These are phyloP conservation scores for Phytophthora citrophthora DNA, from an alignment of 352 stramenopile genomes.

Conservation along the genomic window DNA sequence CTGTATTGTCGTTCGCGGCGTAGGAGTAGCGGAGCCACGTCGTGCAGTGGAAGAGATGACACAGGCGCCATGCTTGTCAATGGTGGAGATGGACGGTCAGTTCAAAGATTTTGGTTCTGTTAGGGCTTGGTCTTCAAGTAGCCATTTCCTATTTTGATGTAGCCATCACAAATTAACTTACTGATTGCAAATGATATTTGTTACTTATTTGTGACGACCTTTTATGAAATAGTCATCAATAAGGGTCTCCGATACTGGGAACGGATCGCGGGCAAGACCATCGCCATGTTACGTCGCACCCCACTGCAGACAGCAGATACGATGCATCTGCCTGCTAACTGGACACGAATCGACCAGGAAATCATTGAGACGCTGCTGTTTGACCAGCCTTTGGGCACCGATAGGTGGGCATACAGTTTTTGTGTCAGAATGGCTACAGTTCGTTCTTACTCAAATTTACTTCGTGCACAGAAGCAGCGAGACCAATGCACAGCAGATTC, in stretches of 20 bases:
- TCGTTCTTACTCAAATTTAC: background rate
- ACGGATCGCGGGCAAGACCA: background rate
- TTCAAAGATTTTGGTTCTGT: conserved; percentile 5
- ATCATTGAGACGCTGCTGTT: conserved; percentile 48
- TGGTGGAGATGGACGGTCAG: conserved; percentile 25
- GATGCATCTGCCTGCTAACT: conserved; percentile 28
- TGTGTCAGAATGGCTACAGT: background rate
- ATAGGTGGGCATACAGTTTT: background rate
- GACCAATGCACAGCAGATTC: conserved; percentile 7
- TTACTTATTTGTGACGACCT: conserved; percentile 1
- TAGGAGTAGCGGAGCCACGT: conserved; percentile 24
- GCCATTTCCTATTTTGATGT: conserved; percentile 3
- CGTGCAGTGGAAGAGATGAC: conserved; percentile 22
- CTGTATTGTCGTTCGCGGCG: conserved; percentile 26
- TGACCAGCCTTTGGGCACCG: conserved; percentile 15
- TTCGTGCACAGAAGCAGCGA: background rate
- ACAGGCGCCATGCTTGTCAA: conserved; percentile 20
- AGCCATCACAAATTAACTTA: conserved; percentile 1
- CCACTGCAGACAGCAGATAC: conserved; percentile 1
- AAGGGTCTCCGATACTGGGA: background rate
- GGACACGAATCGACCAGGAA: conserved; percentile 41
- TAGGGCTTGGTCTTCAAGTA: conserved; percentile 7
- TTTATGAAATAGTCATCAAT: background rate
- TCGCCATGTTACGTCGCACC: conserved; percentile 1
- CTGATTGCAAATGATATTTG: background rate